phyloP scores from a whole-genome alignment of 23 red algal species.

The Gracilaria domingensis region DNA sequence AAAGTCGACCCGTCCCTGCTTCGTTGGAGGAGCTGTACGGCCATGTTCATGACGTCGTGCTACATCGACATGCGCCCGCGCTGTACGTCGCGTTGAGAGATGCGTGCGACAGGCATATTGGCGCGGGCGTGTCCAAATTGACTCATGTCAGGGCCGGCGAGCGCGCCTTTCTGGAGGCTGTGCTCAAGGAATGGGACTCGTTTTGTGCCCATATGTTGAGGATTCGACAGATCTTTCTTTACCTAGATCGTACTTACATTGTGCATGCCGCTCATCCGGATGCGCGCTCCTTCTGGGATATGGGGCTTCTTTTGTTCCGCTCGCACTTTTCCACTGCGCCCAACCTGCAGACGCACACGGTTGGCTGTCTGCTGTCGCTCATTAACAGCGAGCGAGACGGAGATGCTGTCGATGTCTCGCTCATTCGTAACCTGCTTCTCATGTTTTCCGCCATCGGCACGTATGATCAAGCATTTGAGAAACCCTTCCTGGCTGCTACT shows the following conservation, averaged over 20 bases:
- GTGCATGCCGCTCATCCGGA: conserved; percentile 51
- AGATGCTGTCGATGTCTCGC: conserved; percentile 55
- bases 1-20: conserved; percentile 41
- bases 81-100: conserved; percentile 66
- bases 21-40: conserved; percentile 90
- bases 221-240: conserved; percentile 89
- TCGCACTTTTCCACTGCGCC: conserved; percentile 50
- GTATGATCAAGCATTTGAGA: conserved; percentile 83
- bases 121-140: conserved; percentile 24
- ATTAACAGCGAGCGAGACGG: conserved; percentile 72
- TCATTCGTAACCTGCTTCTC: conserved; percentile 55
- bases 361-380: conserved; percentile 55
- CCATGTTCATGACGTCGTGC: conserved; percentile 80
- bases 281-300: conserved; percentile 78
- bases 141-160: conserved; percentile 8
- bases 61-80: conserved; percentile 71
- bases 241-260: conserved; percentile 94
- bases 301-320: conserved; percentile 82
- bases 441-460: conserved; percentile 91
- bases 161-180: conserved; percentile 58
- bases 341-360: conserved; percentile 47
- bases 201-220: conserved; percentile 78
- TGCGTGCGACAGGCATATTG: conserved; percentile 73
- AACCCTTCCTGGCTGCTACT: conserved; percentile 67
- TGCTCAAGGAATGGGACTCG: conserved; percentile 69